These are phyloP conservation scores for Talaromyces sp. DNA, from an alignment of 2,329 filamentous ascomycete species.

Conservation along the genomic window DNA sequence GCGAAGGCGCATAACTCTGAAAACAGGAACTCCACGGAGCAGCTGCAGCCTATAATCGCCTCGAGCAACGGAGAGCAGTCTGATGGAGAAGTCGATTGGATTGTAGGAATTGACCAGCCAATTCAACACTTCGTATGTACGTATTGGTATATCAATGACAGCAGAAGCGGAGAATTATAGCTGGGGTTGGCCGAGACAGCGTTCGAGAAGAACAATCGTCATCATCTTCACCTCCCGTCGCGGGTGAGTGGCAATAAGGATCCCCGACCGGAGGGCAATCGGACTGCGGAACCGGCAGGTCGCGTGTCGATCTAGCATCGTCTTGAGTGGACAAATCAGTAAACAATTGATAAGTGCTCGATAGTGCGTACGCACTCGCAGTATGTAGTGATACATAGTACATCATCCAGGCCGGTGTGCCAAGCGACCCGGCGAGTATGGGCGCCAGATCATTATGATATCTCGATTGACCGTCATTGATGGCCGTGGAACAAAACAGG, in stretches of 20 bases:
- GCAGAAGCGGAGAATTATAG: neutral
- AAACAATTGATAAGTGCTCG: neutral
- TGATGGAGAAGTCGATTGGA: neutral
- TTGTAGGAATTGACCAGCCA: neutral
- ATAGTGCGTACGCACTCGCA: neutral
- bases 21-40: neutral
- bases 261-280: slow-evolving; percentile 14
- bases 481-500: neutral
- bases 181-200: neutral
- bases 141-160: neutral
- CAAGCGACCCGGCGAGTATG: neutral
- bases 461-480: neutral
- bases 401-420: neutral
- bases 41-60: too few relatives aligned
- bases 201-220: neutral
- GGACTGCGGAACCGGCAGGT: slow-evolving; percentile 15
- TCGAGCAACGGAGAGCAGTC: neutral
- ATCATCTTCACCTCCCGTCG: neutral
- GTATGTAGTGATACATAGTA: neutral
- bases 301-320: slow-evolving; percentile 3
- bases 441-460: neutral
- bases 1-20: slow-evolving; percentile 13
- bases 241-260: slow-evolving; percentile 5
- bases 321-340: neutral
- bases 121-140: neutral